Conservation (phyloP, 257 asterid species). For the Haberlea rhodopensis region DNA sequence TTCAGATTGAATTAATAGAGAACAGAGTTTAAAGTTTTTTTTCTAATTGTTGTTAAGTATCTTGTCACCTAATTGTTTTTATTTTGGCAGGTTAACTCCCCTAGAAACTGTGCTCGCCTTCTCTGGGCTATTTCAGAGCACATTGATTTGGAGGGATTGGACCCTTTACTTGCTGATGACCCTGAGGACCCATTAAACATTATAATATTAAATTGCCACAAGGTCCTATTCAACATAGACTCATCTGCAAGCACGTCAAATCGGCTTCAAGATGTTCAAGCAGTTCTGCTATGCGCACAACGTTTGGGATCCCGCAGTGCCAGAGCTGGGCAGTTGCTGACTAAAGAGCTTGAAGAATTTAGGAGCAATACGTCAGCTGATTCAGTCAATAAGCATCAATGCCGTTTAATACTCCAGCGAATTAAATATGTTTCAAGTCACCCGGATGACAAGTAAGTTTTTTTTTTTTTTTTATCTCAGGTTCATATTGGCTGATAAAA, state of each 20-base stretch:
- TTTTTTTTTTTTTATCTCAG: conserved; percentile 25
- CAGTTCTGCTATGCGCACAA: conserved; percentile 84
- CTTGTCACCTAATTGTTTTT: conserved; percentile 19
- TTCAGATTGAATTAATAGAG: conserved; percentile 13
- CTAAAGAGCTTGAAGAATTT: conserved; percentile 85
- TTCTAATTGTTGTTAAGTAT: conserved; percentile 3
- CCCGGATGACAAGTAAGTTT: conserved; percentile 70
- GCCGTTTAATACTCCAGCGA: conserved; percentile 76
- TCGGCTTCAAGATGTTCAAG: conserved; percentile 86
- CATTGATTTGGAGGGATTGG: conserved; percentile 77
- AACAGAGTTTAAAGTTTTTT: neutral
- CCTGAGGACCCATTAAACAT: conserved; percentile 80
- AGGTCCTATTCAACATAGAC: conserved; percentile 66
- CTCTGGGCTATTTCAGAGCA: conserved; percentile 89
- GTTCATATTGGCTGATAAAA: neutral
- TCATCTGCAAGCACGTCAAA: conserved; percentile 68
- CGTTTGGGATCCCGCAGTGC: conserved; percentile 80
- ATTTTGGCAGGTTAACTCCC: conserved; percentile 76
- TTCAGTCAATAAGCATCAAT: conserved; percentile 87
- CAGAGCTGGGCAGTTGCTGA: conserved; percentile 78
- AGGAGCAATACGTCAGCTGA: conserved; percentile 66
- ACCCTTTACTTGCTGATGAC: conserved; percentile 88
- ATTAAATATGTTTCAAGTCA: conserved; percentile 67
- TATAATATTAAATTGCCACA: conserved; percentile 63
- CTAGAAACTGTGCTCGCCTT: conserved; percentile 72